phyloP scores from a whole-genome alignment of 768 basidiomycete species.

The Leucosporidium creatinivorum region DNA sequence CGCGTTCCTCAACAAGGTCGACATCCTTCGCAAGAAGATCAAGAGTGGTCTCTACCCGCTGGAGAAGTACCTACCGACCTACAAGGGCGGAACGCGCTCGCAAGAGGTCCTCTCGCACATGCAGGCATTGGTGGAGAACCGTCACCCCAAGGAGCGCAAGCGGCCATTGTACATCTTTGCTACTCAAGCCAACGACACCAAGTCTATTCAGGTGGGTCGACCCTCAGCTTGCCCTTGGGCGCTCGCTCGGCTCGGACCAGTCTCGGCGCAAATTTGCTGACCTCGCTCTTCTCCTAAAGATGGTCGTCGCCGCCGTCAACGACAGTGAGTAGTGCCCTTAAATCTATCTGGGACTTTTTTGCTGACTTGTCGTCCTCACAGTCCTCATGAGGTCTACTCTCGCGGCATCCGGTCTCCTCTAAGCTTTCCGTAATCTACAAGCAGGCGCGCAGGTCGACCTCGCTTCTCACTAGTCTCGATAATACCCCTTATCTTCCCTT shows the following conservation, averaged over 20 bases:
- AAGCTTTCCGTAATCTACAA: neutral
- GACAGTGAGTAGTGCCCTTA: neutral
- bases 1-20: constrained; percentile 6
- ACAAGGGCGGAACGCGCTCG: neutral
- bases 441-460: no score
- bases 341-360: neutral
- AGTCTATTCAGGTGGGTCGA: neutral
- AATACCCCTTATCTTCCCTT: no score
- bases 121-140: neutral
- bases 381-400: constrained; percentile 1
- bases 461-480: no score
- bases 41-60: neutral
- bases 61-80: neutral
- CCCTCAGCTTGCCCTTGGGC: no score
- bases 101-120: neutral
- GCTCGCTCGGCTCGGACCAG: no score
- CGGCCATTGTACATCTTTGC: neutral
- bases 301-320: neutral
- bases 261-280: neutral
- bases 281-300: neutral
- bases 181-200: constrained; percentile 1
- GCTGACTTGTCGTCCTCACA: neutral
- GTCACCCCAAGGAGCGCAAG: neutral
- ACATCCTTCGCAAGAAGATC: neutral
- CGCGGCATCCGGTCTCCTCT: constrained; percentile 1